Evolutionary conservation across 2,329 filamentous ascomycete species (phyloP), one percentile per base, ranked within the genome.

Genomic region (Penicillium sp.): DNA sequence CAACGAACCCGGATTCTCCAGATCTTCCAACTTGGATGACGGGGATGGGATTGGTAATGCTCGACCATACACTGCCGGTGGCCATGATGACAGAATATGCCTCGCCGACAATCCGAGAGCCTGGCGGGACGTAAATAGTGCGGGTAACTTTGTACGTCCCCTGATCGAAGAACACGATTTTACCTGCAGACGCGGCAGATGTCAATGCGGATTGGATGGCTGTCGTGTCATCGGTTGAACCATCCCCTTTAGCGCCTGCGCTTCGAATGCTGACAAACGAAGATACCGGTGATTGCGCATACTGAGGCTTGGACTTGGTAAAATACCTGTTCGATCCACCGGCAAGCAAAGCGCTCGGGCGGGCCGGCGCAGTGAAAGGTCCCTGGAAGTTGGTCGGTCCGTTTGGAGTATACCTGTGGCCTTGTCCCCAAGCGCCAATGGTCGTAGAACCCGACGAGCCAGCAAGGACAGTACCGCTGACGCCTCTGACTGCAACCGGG

Each of bases 21-120:
- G 83, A 77, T 5, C 76, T 75, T 13, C 87, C 89, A n/a, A 91
- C 81, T 62, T 86, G 82, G 1, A 92, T 78, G 0, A 92, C 84
- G 0, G 86, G 82, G 36, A 84, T 77, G 0, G 89, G 89, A 46
- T 78, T 78, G 56, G 75, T 79, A 47, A 83, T 80, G 63, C 85
- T 78, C 53, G 80, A 76, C 68, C 87, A 88, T 59, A 76, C 81
- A 5, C 65, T 50, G 0, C 87, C 87, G 8, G 78, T 79, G 0
- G 81, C 86, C 53, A 83, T 78, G 60, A 86, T 86, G 4, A 76
- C 75, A 10, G 82, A 77, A 44, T 81, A 84, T 5, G 78, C 77
- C 68, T 86, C 82, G 21, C 84, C 84, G 10, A 84, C 75, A 27
- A 87, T 78, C 2, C 76, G 75, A 5, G 81, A 80, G 13, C 80